A percentile compares a stretch with the other conserved stretches of the same genome.
These are phyloP conservation scores for Colletotrichum truncatum DNA, from an alignment of 2,329 filamentous ascomycete species.

Conservation along the genomic window DNA sequence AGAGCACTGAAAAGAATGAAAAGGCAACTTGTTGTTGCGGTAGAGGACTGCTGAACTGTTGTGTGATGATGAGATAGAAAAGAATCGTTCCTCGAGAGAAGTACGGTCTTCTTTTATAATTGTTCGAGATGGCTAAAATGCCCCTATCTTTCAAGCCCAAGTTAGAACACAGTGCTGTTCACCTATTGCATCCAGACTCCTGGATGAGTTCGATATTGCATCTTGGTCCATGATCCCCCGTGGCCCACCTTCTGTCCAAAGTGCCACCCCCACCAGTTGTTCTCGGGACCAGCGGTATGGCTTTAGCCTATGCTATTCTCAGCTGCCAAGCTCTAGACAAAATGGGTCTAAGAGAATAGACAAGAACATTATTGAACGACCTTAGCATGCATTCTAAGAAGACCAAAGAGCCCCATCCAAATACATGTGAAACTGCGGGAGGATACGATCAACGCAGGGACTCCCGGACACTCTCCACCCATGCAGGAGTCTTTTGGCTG, in stretches of 20 bases:
- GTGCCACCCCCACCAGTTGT: neutral
- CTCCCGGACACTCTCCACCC: neutral
- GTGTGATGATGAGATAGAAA: neutral
- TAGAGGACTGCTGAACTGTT: neutral
- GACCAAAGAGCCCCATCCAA: neutral
- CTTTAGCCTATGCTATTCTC: neutral
- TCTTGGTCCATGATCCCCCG: neutral
- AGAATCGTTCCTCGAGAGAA: neutral
- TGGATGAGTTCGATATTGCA: neutral
- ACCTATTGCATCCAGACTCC: neutral
- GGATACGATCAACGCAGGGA: neutral
- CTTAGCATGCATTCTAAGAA: constrained; percentile 1
- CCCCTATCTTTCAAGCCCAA: too few species aligned
- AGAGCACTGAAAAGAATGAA: constrained; percentile 5
- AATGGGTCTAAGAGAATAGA: neutral
- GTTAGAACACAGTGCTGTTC: neutral
- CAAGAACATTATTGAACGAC: neutral
- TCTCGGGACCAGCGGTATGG: neutral
- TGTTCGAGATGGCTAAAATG: neutral
- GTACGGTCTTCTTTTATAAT: neutral
- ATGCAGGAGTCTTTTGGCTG: neutral
- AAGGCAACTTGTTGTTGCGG: neutral
- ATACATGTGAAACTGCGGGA: neutral
- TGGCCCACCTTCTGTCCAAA: neutral
- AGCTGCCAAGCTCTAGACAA: neutral